Percentiles rank a stretch among this genome's conserved stretches.
Conservation (phyloP, 2,329 filamentous ascomycete species). For the Talaromyces sp. region DNA sequence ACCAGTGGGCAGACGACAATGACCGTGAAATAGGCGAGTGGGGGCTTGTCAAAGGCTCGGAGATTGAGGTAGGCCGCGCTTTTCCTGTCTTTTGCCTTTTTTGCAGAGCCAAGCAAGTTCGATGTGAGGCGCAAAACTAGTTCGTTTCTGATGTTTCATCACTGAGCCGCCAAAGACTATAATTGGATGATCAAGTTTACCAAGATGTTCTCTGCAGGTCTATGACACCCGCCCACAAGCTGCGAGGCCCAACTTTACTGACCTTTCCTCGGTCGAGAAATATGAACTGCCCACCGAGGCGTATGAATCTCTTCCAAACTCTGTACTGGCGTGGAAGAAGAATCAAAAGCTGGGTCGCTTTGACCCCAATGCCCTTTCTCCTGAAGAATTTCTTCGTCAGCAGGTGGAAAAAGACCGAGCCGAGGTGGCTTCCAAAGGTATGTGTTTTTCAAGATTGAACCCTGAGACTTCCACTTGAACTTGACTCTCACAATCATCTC, state of each 20-base stretch:
- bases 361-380: slow-evolving; percentile 77
- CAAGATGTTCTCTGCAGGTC: slow-evolving; percentile 59
- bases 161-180: too few species aligned
- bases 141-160: too few species aligned
- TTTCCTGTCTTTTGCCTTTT: too few species aligned
- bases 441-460: slow-evolving; percentile 18
- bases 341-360: slow-evolving; percentile 94
- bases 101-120: too few species aligned
- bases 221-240: slow-evolving; percentile 75
- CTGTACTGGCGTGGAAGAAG: slow-evolving; percentile 94
- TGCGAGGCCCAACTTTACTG: slow-evolving; percentile 77
- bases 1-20: slow-evolving; percentile 69
- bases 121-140: too few species aligned
- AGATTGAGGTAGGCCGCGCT: slow-evolving; percentile 44
- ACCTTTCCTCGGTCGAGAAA: slow-evolving; percentile 80
- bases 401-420: slow-evolving; percentile 59
- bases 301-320: slow-evolving; percentile 84
- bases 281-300: slow-evolving; percentile 84
- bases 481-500: slow-evolving; percentile 1
- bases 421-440: slow-evolving; percentile 71
- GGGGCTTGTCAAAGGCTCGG: slow-evolving; percentile 44
- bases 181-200: background rate
- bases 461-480: background rate
- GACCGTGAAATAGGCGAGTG: slow-evolving; percentile 64
- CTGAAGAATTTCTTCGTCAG: slow-evolving; percentile 71